Conservation (phyloP, 441 rosid genomes). For the Lepidium campestre region DNA sequence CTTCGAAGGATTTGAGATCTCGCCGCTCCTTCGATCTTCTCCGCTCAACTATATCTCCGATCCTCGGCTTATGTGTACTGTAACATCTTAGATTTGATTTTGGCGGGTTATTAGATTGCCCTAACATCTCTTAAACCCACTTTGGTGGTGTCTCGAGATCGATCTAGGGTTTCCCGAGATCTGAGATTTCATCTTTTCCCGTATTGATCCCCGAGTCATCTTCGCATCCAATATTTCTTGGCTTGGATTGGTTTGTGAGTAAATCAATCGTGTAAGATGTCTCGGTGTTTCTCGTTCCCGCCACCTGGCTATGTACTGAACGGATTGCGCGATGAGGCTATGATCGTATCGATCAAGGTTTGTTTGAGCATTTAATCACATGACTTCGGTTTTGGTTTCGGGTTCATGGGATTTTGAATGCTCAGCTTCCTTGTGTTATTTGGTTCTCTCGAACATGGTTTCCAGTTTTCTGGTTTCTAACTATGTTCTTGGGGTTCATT, state of each 20-base stretch:
- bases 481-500: conserved; percentile 20
- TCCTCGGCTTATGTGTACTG: background rate
- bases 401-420: conserved; percentile 17
- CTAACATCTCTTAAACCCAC: background rate
- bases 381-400: conserved; percentile 8
- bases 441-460: background rate
- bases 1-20: conserved; percentile 15
- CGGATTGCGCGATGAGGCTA: conserved; percentile 46
- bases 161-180: conserved; percentile 33
- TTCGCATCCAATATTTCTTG: background rate
- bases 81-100: conserved; percentile 11
- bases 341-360: conserved; percentile 65
- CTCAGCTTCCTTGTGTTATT: conserved; percentile 22
- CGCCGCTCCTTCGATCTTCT: conserved; percentile 6
- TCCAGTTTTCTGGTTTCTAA: conserved; percentile 12
- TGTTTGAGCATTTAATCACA: conserved; percentile 29
- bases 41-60: background rate
- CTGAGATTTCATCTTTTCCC: conserved; percentile 17
- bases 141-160: background rate
- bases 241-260: background rate
- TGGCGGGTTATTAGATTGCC: conserved; percentile 14
- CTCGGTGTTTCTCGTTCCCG: conserved; percentile 60
- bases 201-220: background rate
- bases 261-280: conserved; percentile 31
- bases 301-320: conserved; percentile 54